A percentile compares a stretch with the other conserved stretches of the same genome.
Evolutionary conservation across 257 asterid genomes (phyloP).

Genomic region (Mentha longifolia): DNA sequence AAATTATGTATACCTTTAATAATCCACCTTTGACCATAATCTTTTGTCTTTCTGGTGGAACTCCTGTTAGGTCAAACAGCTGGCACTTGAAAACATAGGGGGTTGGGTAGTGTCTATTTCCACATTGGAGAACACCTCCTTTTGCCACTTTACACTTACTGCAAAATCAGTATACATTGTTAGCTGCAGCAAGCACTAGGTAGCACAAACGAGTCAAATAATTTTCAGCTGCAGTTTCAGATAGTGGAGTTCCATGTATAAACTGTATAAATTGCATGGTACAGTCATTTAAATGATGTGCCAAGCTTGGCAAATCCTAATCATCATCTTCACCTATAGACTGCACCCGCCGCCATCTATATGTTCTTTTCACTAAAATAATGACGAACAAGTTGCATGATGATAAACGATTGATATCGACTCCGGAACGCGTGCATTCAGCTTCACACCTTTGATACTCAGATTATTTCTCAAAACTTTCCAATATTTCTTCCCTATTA

Average conservation of each 20-base stretch:
- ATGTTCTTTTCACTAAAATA: background rate
- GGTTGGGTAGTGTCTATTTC: conserved; percentile 91
- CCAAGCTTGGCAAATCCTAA: conserved; percentile 8
- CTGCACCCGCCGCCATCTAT: background rate
- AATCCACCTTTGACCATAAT: conserved; percentile 99
- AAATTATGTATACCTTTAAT: conserved; percentile 66
- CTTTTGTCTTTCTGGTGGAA: conserved; percentile 99
- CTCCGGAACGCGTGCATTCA: conserved; percentile 17
- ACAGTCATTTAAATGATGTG: background rate
- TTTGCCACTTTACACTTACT: conserved; percentile 99
- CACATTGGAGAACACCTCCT: conserved; percentile 71
- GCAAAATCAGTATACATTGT: conserved; percentile 37
- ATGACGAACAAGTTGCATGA: background rate
- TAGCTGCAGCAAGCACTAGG: conserved; percentile 23
- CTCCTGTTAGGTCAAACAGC: conserved; percentile 94
- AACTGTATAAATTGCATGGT: background rate
- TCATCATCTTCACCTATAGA: background rate
- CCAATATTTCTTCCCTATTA: background rate
- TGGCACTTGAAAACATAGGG: conserved; percentile 96
- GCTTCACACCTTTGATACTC: conserved; percentile 32
- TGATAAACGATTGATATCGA: background rate
- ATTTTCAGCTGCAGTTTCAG: background rate
- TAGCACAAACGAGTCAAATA: conserved; percentile 8
- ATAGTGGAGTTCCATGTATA: conserved; percentile 17
- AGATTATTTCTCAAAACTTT: background rate